These are phyloP conservation scores for Pestalotiopsis sp. DNA, from an alignment of 2,329 filamentous ascomycete species.

Conservation along the genomic window DNA sequence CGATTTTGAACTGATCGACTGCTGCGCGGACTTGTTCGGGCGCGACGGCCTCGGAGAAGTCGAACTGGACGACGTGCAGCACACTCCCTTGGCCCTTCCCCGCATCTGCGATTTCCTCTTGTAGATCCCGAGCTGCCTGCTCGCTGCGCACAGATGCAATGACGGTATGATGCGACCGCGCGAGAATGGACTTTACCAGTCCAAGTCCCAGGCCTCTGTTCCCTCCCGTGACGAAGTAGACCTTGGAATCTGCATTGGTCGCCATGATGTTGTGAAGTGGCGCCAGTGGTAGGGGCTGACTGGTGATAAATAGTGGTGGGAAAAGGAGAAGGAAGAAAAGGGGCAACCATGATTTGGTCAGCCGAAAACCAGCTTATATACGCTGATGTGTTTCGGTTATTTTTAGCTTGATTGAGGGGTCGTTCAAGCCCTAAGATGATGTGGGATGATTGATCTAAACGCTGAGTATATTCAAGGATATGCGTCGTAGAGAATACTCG, in stretches of 20 bases:
- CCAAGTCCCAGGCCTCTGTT: slow-evolving; percentile 44
- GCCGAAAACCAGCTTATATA: neutral
- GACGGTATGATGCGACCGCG: slow-evolving; percentile 56
- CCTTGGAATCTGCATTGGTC: neutral
- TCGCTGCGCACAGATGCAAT: slow-evolving; percentile 39
- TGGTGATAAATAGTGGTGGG: neutral
- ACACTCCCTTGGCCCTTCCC: slow-evolving; percentile 29
- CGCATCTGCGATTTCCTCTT: slow-evolving; percentile 22
- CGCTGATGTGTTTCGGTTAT: neutral
- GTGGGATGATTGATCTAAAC: neutral
- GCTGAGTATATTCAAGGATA: neutral
- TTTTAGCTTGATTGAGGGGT: neutral
- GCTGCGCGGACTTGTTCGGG: slow-evolving; percentile 30
- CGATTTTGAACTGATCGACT: slow-evolving; percentile 31
- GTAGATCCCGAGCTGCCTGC: slow-evolving; percentile 18
- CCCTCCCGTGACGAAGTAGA: slow-evolving; percentile 42
- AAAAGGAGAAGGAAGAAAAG: neutral
- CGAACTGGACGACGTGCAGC: slow-evolving; percentile 40
- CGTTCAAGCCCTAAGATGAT: neutral
- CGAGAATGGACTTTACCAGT: slow-evolving; percentile 37
- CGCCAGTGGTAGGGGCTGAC: neutral
- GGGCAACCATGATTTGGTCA: neutral
- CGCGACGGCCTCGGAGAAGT: slow-evolving; percentile 31
- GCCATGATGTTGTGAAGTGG: neutral
- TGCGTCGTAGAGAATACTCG: too few relatives aligned